phyloP scores from a whole-genome alignment of 257 asterid genomes.

The Salvia splendens region DNA sequence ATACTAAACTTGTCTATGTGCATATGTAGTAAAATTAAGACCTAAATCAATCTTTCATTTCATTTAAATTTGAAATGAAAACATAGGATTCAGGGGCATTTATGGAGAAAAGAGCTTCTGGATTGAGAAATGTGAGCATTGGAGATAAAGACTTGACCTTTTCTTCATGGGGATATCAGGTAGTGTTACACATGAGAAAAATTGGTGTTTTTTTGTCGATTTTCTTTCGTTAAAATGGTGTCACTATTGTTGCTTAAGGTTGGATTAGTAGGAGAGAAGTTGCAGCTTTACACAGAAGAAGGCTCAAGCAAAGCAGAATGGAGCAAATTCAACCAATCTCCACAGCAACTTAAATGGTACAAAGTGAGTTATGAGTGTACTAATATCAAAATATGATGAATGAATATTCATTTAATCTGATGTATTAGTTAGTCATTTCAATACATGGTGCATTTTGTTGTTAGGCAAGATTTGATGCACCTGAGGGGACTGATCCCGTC shows the following conservation, averaged over 20 bases:
- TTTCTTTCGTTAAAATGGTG: constrained; percentile 17
- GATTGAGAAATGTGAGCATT: constrained; percentile 48
- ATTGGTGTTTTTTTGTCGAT: neutral
- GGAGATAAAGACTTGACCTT: constrained; percentile 43
- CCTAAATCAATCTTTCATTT: neutral
- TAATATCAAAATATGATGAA: neutral
- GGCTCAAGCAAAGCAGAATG: constrained; percentile 50
- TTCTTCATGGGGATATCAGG: constrained; percentile 53
- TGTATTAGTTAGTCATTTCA: neutral
- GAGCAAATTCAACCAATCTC: constrained; percentile 43
- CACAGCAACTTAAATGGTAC: constrained; percentile 80
- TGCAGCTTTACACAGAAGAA: constrained; percentile 49
- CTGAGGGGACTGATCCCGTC: constrained; percentile 62
- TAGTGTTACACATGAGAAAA: neutral
- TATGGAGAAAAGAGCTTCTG: constrained; percentile 65
- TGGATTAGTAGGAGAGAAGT: constrained; percentile 76
- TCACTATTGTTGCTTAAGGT: constrained; percentile 45
- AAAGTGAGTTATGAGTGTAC: constrained; percentile 64
- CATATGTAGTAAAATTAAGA: neutral
- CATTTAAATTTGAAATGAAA: neutral
- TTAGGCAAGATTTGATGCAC: constrained; percentile 71
- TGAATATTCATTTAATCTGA: neutral
- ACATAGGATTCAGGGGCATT: constrained; percentile 81
- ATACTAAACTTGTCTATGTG: constrained; percentile 12
- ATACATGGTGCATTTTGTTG: neutral